phyloP scores from a whole-genome alignment of 2,329 filamentous ascomycete species.

The Colletotrichum sp. region DNA sequence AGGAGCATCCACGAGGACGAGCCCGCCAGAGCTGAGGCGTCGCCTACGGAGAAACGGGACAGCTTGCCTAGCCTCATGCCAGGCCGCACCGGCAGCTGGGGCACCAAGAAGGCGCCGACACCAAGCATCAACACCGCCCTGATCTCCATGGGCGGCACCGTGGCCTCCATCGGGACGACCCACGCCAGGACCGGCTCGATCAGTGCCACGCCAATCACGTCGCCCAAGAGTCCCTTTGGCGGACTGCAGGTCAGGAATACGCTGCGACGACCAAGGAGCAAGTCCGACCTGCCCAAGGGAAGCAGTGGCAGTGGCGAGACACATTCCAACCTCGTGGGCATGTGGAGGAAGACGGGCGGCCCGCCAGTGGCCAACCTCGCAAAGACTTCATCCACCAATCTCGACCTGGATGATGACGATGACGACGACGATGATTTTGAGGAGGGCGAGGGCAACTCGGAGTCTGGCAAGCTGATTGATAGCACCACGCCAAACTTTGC shows the following conservation, averaged over 20 bases:
- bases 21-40: constrained; percentile 28
- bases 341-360: constrained; percentile 59
- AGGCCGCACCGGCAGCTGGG: constrained; percentile 56
- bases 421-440: constrained; percentile 66
- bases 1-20: constrained; percentile 45
- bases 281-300: constrained; percentile 53
- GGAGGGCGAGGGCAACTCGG: constrained; percentile 65
- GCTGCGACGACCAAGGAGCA: constrained; percentile 61
- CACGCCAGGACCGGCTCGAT: constrained; percentile 67
- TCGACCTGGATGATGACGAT: constrained; percentile 52
- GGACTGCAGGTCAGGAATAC: constrained; percentile 50
- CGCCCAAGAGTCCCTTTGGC: constrained; percentile 56
- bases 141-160: constrained; percentile 57
- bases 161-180: constrained; percentile 60
- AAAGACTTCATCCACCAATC: constrained; percentile 29
- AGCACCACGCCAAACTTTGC: constrained; percentile 73
- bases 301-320: constrained; percentile 26
- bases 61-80: constrained; percentile 51
- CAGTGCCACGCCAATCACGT: constrained; percentile 56
- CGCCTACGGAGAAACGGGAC: constrained; percentile 45
- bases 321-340: constrained; percentile 47
- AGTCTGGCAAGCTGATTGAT: constrained; percentile 66
- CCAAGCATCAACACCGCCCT: constrained; percentile 66
- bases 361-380: constrained; percentile 56
- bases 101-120: constrained; percentile 49